A percentile compares a stretch with the other conserved stretches of the same genome.
Evolutionary conservation across 2,329 filamentous ascomycete species (phyloP).

Genomic region (Geoglossum cookeanum): DNA sequence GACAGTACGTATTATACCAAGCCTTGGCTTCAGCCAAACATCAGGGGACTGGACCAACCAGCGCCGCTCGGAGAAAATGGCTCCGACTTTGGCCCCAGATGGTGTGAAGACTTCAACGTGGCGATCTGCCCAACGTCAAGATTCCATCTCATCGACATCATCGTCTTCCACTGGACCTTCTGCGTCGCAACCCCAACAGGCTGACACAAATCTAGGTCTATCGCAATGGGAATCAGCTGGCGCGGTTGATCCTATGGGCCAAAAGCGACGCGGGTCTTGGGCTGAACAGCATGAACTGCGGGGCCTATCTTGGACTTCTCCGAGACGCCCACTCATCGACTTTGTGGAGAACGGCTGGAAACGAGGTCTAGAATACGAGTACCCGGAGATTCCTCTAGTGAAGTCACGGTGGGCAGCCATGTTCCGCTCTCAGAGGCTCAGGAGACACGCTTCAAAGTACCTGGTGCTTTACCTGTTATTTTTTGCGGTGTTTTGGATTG

Average conservation of each 20-base stretch:
- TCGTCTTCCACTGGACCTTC: background rate
- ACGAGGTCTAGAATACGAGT: constrained; percentile 12
- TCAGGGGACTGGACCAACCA: no score
- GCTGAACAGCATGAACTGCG: background rate
- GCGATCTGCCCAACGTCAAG: background rate
- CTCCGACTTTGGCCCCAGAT: no score
- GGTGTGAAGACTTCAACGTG: background rate
- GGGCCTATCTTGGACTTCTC: background rate
- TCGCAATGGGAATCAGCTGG: background rate
- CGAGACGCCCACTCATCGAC: constrained; percentile 16
- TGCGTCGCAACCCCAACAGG: background rate
- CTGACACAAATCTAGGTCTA: background rate
- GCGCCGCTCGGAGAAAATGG: no score
- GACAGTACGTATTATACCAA: background rate
- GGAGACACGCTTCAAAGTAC: constrained; percentile 21
- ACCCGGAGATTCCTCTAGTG: constrained; percentile 10
- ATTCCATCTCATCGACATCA: background rate
- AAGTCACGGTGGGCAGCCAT: constrained; percentile 13
- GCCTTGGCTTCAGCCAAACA: background rate
- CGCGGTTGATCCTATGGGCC: background rate
- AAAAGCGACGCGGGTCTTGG: background rate
- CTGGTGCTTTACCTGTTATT: constrained; percentile 17
- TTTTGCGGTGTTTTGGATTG: constrained; percentile 15
- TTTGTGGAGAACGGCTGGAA: constrained; percentile 23
- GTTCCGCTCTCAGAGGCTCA: constrained; percentile 22